Percentiles rank a stretch among this genome's conserved stretches.
phyloP scores from a whole-genome alignment of 768 basidiomycete genomes.

The Lactifluus echinatus region DNA sequence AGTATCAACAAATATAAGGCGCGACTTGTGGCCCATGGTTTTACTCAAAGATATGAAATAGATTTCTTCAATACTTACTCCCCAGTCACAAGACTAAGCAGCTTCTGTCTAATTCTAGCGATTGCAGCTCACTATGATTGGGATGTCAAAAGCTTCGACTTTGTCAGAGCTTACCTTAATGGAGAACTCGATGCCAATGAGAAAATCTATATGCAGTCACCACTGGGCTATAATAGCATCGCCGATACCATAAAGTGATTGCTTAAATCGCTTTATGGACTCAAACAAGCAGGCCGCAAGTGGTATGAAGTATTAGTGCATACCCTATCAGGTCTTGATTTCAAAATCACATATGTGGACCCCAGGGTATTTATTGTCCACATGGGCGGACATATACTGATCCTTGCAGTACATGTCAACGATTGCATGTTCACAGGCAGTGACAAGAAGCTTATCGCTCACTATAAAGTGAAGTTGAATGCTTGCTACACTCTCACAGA shows the following conservation, averaged over 20 bases:
- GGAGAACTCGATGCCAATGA: too few relatives aligned
- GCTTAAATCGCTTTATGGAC: conserved; percentile 24
- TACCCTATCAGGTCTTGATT: too few relatives aligned
- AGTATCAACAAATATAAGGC: too few relatives aligned
- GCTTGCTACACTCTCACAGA: neutral
- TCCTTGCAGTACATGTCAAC: too few relatives aligned
- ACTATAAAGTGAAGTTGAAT: neutral
- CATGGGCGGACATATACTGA: neutral
- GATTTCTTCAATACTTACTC: neutral
- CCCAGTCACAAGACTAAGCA: neutral
- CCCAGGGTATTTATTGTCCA: neutral
- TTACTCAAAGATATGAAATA: too few relatives aligned
- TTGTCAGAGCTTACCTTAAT: too few relatives aligned
- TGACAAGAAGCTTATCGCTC: neutral
- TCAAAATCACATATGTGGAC: neutral
- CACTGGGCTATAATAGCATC: too few relatives aligned
- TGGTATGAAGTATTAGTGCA: neutral
- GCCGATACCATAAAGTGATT: too few relatives aligned
- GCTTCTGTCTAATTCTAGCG: neutral
- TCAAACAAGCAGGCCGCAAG: neutral
- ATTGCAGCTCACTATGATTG: too few relatives aligned
- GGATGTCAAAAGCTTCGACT: too few relatives aligned
- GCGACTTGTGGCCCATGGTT: too few relatives aligned
- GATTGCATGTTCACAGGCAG: neutral
- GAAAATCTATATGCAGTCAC: too few relatives aligned